Evolutionary conservation across 345 rosid species (phyloP).

Genomic region (Salix koriyanagi): DNA sequence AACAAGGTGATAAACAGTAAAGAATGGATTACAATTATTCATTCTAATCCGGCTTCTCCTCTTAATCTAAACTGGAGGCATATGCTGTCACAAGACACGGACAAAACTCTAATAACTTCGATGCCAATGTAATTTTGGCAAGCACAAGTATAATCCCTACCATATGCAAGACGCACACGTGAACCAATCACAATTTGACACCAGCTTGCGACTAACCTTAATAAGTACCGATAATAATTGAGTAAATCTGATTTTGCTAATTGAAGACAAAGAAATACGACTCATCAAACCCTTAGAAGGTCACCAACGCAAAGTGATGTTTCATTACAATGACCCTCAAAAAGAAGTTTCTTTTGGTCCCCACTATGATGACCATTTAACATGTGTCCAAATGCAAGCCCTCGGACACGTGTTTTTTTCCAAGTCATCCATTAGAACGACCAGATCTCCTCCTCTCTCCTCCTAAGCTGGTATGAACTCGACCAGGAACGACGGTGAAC

Average conservation of each 20-base stretch:
- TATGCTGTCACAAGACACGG: not conserved
- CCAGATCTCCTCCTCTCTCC: slow-evolving; percentile 6
- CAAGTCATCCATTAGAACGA: slow-evolving; percentile 22
- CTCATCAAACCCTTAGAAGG: not conserved
- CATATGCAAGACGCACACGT: not conserved
- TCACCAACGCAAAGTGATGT: not conserved
- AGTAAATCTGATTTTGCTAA: not conserved
- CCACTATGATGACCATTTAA: not conserved
- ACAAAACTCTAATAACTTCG: not conserved
- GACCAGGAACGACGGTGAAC: slow-evolving; percentile 2
- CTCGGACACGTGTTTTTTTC: slow-evolving; percentile 14
- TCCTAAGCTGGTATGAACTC: slow-evolving; percentile 17
- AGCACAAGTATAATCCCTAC: not conserved
- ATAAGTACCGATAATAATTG: not conserved
- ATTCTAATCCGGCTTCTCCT: not conserved
- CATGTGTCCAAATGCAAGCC: not conserved
- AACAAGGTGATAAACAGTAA: too few species aligned
- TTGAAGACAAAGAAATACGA: not conserved
- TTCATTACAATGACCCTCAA: not conserved
- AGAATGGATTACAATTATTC: too few species aligned
- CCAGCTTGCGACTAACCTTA: not conserved
- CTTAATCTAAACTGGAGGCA: not conserved
- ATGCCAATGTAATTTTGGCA: not conserved
- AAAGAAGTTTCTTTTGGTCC: not conserved
- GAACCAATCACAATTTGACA: slow-evolving; percentile 3